Percentiles rank a stretch among this genome's conserved stretches.
phyloP scores from a whole-genome alignment of 139 green algal species.

The Chlorella sp. region DNA sequence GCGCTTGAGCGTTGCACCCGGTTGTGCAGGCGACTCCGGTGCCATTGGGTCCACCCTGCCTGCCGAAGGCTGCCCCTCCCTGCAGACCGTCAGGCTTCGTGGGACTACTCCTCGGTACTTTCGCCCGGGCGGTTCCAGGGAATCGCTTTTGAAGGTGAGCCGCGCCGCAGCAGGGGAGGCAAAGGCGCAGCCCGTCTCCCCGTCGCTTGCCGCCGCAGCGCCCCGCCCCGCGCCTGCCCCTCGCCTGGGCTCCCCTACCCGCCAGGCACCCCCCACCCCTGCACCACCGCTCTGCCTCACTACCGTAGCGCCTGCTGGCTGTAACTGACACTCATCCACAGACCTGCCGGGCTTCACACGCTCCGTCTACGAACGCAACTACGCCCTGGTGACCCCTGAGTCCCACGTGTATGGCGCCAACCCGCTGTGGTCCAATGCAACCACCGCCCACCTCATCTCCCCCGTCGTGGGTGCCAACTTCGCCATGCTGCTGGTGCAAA shows the following conservation, averaged over 20 bases:
- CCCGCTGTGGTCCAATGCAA: slow-evolving; percentile 53
- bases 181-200: not conserved
- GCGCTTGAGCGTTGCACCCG: too few species aligned
- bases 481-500: slow-evolving; percentile 84
- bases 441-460: slow-evolving; percentile 85
- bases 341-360: slow-evolving; percentile 93
- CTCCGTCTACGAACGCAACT: slow-evolving; percentile 77
- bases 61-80: not conserved
- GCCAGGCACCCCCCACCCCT: not conserved
- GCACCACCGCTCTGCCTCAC: not conserved
- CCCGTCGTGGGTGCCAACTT: slow-evolving; percentile 86
- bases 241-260: not conserved
- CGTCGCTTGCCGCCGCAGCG: not conserved
- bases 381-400: slow-evolving; percentile 92
- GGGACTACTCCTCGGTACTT: slow-evolving; percentile 48
- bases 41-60: too few species aligned
- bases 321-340: slow-evolving; percentile 29
- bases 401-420: slow-evolving; percentile 75
- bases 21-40: too few species aligned
- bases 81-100: slow-evolving; percentile 20
- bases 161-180: not conserved
- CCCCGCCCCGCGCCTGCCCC: not conserved
- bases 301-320: too few species aligned
- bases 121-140: slow-evolving; percentile 23
- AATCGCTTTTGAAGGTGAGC: slow-evolving; percentile 46